Evolutionary conservation across 2,329 filamentous ascomycete species (phyloP).

Genomic region (Diaporthe nobilis): DNA sequence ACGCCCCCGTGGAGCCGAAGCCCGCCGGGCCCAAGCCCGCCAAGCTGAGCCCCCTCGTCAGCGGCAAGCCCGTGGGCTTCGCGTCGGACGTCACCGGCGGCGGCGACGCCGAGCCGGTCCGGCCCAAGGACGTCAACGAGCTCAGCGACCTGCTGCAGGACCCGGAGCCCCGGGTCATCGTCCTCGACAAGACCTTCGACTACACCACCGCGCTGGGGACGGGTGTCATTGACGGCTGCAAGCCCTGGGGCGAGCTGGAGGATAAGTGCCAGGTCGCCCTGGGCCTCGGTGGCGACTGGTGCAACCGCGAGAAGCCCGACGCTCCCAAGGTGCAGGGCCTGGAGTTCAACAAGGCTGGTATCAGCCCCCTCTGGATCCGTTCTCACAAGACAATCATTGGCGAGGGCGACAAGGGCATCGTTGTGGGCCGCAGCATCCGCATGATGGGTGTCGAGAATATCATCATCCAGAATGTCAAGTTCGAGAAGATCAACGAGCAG

Average conservation of each 20-base stretch:
- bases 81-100: conserved; percentile 9
- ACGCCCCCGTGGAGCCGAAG: background rate
- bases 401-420: conserved; percentile 64
- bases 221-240: conserved; percentile 66
- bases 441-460: conserved; percentile 66
- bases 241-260: conserved; percentile 67
- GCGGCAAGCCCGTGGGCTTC: background rate
- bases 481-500: conserved; percentile 68
- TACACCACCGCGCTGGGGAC: conserved; percentile 69
- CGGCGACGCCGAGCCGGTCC: conserved; percentile 2
- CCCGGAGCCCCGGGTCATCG: conserved; percentile 67
- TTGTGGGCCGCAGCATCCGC: conserved; percentile 65
- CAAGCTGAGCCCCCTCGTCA: background rate
- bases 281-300: conserved; percentile 71
- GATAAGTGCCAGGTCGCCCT: conserved; percentile 64
- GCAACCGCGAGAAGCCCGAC: conserved; percentile 68
- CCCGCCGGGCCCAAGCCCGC: background rate
- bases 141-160: conserved; percentile 64
- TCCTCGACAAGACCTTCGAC: conserved; percentile 69
- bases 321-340: conserved; percentile 59
- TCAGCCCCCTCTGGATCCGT: conserved; percentile 64
- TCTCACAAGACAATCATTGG: conserved; percentile 72
- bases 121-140: conserved; percentile 4
- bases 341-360: conserved; percentile 65
- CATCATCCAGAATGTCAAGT: conserved; percentile 72